Base-by-base conservation (phyloP, 2,329 filamentous ascomycete species). In the Fusarium pseudoanthophilum region DNA sequence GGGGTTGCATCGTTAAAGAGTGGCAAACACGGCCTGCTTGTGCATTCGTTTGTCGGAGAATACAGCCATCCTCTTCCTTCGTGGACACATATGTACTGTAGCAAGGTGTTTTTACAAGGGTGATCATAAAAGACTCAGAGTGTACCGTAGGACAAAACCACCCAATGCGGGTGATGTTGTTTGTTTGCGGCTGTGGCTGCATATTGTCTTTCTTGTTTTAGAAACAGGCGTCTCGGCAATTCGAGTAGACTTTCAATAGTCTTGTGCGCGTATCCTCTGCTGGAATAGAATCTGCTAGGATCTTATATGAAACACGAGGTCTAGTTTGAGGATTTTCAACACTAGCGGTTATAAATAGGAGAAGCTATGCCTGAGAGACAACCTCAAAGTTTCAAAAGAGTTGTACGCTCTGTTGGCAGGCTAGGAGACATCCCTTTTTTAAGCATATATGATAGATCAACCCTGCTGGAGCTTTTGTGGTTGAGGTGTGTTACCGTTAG, bases 281-380 rank as follows among this genome's bases (percentile, higher is more conserved):
- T 46, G 26, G 66, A 26, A 58, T 52, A 48, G 32, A 58, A 51
- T 48, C 62, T 53, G 21, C 65, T 32, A 42, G 67, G 67, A 40
- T 69, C 24, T 43, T 43, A 40, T 71, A 55, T 71, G 70, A 73
- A 73, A 73, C 70, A 71, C 40, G 48, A 40, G 45, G 26, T 37
- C 42, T 68, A 57, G 67, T 55, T 66, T 18, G 48, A 56, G 26
- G 64, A 68, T 51, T 60, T 60, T 63, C 36, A 36, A 39, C 64
- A 62, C 67, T 72, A 67, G 51, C 14, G 34, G 51, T 58, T 71
- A 73, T 67, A 71, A 71, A 73, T 73, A 71, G 69, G 60, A 60
- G 37, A 34, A 40, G 48, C 39, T 30, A 48, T 58, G 37, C 24
- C 58, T 52, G 37, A 43, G 28, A 24, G 24, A n/a, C 36, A 16